Percentiles rank a stretch among this genome's conserved stretches.
These are phyloP conservation scores for Umbelopsis sp. DNA, from an alignment of 371 early-diverging fungal species.

Conservation along the genomic window DNA sequence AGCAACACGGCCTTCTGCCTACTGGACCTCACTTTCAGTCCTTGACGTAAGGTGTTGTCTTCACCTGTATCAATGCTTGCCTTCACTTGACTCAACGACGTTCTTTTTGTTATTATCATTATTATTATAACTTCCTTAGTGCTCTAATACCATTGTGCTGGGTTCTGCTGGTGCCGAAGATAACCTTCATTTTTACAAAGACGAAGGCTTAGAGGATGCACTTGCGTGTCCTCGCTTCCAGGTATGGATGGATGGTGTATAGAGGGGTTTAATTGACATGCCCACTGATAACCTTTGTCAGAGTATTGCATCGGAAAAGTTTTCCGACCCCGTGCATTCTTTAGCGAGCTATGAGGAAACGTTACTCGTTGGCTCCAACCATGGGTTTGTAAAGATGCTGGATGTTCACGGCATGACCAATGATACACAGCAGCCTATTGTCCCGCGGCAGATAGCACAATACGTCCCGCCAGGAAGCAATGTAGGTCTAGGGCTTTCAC, in stretches of 20 bases:
- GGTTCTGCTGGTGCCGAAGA: slow-evolving; percentile 31
- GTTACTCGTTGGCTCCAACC: neutral
- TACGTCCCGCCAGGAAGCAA: slow-evolving; percentile 25
- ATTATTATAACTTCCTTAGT: slow-evolving; percentile 2
- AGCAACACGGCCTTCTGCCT: slow-evolving; percentile 22
- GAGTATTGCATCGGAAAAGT: neutral
- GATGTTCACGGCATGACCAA: neutral
- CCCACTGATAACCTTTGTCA: too few relatives aligned
- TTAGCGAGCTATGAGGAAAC: neutral
- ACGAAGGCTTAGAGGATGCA: slow-evolving; percentile 24
- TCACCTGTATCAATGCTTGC: neutral
- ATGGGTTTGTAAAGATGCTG: neutral
- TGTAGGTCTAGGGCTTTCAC: slow-evolving; percentile 3
- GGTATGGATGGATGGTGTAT: slow-evolving; percentile 22
- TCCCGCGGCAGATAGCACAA: slow-evolving; percentile 25
- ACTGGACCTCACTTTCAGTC: slow-evolving; percentile 37
- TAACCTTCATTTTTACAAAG: slow-evolving; percentile 36
- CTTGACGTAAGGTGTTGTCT: slow-evolving; percentile 27
- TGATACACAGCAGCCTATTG: neutral
- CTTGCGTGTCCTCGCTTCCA: slow-evolving; percentile 25
- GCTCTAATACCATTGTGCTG: slow-evolving; percentile 28
- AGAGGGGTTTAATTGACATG: too few relatives aligned
- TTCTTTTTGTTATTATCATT: neutral
- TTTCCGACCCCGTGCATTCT: neutral
- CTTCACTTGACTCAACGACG: neutral